Conservation (phyloP, 2,329 filamentous ascomycete genomes). For the Alternaria novae-zelandiae region DNA sequence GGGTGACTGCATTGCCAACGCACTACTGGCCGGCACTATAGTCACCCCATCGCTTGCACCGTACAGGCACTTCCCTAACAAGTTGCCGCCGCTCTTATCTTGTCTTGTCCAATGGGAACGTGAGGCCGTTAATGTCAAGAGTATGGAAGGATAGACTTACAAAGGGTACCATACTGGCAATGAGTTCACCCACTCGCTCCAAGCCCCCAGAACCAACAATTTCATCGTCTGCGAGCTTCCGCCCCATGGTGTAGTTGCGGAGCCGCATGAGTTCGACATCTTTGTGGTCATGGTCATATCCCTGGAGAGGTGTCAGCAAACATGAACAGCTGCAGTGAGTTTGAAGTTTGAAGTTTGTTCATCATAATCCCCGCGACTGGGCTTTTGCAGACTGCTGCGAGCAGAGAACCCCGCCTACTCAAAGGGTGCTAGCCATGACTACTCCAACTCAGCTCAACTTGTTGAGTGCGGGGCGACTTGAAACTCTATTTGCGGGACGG, state of each 20-base stretch:
- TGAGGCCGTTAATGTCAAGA: background rate
- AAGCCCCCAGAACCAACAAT: conserved; percentile 68
- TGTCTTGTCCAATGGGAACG: conserved; percentile 2
- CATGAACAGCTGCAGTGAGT: background rate
- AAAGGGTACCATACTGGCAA: conserved; percentile 76
- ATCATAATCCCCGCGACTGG: background rate
- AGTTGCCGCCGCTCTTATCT: conserved; percentile 1
- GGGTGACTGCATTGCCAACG: conserved; percentile 44
- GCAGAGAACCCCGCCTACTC: background rate
- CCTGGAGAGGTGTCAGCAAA: conserved; percentile 58
- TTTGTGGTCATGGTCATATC: conserved; percentile 74
- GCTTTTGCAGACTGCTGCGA: background rate
- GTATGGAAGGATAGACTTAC: conserved; percentile 62
- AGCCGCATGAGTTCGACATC: conserved; percentile 84
- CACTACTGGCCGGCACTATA: conserved; percentile 26
- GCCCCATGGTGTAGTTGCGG: conserved; percentile 76
- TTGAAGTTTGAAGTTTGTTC: background rate
- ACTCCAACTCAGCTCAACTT: conserved; percentile 2
- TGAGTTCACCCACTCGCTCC: conserved; percentile 67
- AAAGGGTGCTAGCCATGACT: background rate
- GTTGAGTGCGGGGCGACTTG: conserved; percentile 6
- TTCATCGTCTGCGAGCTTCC: conserved; percentile 68
- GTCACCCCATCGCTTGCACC: conserved; percentile 17
- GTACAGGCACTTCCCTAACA: conserved; percentile 27
- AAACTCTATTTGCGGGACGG: conserved; percentile 11